Evolutionary conservation across 805 yeast genomes (phyloP).

Genomic region (Zygoascus biomembranicola): DNA sequence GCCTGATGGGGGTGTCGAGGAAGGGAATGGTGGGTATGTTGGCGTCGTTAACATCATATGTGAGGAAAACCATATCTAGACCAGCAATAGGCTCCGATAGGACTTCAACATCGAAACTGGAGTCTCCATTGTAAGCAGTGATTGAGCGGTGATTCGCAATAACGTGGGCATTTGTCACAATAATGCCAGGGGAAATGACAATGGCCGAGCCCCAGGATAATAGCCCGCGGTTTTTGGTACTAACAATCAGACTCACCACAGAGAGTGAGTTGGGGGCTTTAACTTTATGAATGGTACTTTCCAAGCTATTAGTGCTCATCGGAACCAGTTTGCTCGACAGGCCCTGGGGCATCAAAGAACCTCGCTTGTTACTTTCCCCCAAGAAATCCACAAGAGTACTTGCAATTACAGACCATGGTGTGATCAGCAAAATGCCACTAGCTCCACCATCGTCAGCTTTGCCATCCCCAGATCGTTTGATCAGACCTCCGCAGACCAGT

Average conservation of each 20-base stretch:
- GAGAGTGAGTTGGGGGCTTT: constrained; percentile 6
- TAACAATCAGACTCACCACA: background rate
- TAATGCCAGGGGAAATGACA: constrained; percentile 18
- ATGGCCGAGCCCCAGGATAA: constrained; percentile 32
- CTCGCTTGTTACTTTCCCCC: background rate
- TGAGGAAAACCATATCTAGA: constrained; percentile 25
- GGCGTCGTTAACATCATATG: background rate
- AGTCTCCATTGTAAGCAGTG: constrained; percentile 4
- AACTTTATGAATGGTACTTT: background rate
- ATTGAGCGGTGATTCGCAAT: constrained; percentile 11
- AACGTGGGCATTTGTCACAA: constrained; percentile 30
- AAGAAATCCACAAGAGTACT: background rate
- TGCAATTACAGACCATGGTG: constrained; percentile 24
- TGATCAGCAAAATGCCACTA: constrained; percentile 17
- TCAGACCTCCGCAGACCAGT: constrained; percentile 21
- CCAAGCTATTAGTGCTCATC: background rate
- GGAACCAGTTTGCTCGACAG: background rate
- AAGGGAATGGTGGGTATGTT: background rate
- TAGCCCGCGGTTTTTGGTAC: constrained; percentile 14
- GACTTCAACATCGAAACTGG: constrained; percentile 10
- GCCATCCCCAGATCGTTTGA: constrained; percentile 20
- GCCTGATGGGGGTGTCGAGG: background rate
- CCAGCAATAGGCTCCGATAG: constrained; percentile 23
- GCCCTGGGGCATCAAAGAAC: background rate
- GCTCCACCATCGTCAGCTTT: constrained; percentile 27